Conservation (phyloP, 78 protist species). For the Mastigamoeba balamuthi region DNA sequence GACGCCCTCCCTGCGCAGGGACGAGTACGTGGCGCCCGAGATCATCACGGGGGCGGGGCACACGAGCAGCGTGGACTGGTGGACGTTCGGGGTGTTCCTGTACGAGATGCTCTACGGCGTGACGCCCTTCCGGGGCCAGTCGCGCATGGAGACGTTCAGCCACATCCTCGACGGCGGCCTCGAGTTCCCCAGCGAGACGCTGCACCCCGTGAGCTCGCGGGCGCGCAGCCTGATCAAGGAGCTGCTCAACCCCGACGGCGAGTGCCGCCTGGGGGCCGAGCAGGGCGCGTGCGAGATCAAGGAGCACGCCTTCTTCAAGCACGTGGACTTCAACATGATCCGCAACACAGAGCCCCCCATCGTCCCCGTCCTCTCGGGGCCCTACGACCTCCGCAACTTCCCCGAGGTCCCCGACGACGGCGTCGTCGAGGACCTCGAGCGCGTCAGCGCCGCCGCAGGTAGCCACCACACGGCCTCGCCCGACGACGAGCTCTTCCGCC, state of each 20-base stretch:
- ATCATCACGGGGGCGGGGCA: slow-evolving; percentile 28
- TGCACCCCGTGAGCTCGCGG: not conserved
- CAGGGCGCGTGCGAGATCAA: slow-evolving; percentile 5
- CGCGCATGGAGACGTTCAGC: not conserved
- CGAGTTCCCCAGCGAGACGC: not conserved
- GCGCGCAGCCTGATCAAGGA: not conserved
- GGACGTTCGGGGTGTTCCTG: slow-evolving; percentile 79
- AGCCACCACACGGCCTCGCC: too few relatives aligned
- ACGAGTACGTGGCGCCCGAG: slow-evolving; percentile 79
- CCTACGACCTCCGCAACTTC: too few relatives aligned
- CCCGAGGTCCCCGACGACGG: not conserved
- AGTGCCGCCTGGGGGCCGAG: not conserved
- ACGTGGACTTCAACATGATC: not conserved
- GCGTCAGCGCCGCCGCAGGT: too few relatives aligned
- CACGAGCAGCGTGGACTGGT: slow-evolving; percentile 80
- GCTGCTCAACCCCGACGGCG: not conserved
- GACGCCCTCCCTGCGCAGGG: slow-evolving; percentile 13
- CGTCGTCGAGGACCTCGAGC: not conserved
- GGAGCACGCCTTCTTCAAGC: slow-evolving; percentile 2
- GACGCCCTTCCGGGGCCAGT: not conserved
- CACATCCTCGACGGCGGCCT: not conserved
- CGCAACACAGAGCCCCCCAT: not conserved
- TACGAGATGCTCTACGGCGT: slow-evolving; percentile 76
- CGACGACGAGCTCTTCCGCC: too few relatives aligned
- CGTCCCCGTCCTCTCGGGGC: not conserved